Percentiles rank a stretch among this genome's conserved stretches.
Evolutionary conservation across 2,329 filamentous ascomycete genomes (phyloP).

Genomic region (Sclerotinia spermophila): DNA sequence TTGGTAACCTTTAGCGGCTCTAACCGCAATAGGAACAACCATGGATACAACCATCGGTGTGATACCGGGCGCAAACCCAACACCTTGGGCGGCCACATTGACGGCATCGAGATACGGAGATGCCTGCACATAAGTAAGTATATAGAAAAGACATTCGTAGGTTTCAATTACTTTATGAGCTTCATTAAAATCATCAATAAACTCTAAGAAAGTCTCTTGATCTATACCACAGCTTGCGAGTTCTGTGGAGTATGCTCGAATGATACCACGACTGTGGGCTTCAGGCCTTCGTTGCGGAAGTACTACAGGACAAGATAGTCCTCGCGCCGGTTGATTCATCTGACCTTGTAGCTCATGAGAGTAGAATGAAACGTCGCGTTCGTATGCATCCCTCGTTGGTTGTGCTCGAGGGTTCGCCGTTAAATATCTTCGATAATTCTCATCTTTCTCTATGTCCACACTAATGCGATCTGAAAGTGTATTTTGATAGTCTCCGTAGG

Average conservation of each 20-base stretch:
- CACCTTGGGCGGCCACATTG: constrained; percentile 42
- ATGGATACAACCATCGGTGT: constrained; percentile 42
- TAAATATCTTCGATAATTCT: constrained; percentile 1
- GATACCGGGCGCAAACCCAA: constrained; percentile 39
- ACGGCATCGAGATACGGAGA: constrained; percentile 41
- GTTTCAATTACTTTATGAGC: constrained; percentile 19
- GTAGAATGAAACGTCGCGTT: constrained; percentile 6
- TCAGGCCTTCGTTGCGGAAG: constrained; percentile 49
- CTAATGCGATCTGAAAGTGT: not conserved
- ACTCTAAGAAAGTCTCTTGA: constrained; percentile 46
- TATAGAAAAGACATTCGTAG: rapidly evolving
- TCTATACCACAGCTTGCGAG: constrained; percentile 45
- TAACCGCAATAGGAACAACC: constrained; percentile 42
- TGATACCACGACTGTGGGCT: constrained; percentile 45
- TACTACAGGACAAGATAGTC: constrained; percentile 43
- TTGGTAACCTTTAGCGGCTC: constrained; percentile 38
- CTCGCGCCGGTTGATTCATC: not conserved
- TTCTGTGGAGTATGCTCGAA: constrained; percentile 46
- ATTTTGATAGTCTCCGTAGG: constrained; percentile 8
- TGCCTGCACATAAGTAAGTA: constrained; percentile 22
- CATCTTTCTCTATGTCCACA: not conserved
- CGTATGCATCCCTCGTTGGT: not conserved
- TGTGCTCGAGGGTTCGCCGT: not conserved
- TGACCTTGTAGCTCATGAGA: not conserved
- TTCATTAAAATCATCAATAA: constrained; percentile 46